These are phyloP conservation scores for Parathielavia appendiculata DNA, from an alignment of 495 filamentous ascomycete genomes.

Conservation along the genomic window DNA sequence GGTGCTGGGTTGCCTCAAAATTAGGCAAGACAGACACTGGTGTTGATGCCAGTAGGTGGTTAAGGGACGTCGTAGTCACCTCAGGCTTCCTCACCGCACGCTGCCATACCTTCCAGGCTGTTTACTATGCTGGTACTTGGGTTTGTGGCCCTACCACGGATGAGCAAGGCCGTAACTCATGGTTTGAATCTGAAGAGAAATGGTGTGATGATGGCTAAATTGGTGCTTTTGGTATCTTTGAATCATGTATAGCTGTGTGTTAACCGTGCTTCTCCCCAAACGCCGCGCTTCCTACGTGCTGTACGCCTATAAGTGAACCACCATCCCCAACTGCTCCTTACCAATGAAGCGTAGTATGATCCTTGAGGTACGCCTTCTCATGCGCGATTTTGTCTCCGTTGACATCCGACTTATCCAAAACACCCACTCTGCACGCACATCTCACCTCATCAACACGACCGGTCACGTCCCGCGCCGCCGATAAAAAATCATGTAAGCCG, in stretches of 20 bases:
- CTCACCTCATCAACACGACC: no score
- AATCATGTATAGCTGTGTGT: neutral
- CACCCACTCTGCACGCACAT: neutral
- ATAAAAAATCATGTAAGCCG: constrained; percentile 33
- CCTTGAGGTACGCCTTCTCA: no score
- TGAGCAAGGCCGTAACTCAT: no score
- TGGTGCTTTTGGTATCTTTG: constrained; percentile 7
- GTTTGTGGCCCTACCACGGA: no score
- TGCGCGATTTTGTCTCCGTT: no score
- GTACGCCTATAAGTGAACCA: neutral
- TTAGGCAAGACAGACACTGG: no score
- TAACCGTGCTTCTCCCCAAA: neutral
- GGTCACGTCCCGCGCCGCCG: constrained; percentile 19
- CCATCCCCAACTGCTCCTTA: neutral
- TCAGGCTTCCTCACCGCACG: no score
- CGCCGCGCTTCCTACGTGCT: constrained; percentile 2
- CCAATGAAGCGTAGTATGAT: neutral
- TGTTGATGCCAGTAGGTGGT: no score
- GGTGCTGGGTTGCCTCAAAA: no score
- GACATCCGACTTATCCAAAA: neutral
- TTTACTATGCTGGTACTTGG: no score
- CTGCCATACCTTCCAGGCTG: no score
- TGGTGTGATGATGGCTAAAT: neutral
- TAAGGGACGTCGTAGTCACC: no score
- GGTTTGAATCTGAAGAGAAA: neutral